Evolutionary conservation across 176 grass and related monocot species (phyloP), one percentile per base, ranked within the genome.

Genomic region (Elaeis guineensis): DNA sequence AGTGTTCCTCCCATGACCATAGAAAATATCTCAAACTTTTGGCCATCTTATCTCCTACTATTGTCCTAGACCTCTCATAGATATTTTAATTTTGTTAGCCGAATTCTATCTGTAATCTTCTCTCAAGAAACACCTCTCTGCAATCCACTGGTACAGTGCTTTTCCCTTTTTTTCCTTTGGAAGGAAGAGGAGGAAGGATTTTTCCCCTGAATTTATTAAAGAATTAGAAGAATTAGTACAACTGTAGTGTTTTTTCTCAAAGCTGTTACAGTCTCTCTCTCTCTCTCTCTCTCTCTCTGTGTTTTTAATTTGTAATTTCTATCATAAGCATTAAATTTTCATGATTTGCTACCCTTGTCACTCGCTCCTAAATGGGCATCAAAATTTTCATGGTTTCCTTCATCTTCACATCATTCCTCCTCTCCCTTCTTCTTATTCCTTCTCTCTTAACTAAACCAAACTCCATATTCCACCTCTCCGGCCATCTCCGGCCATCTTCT

Each of bases 351-450:
- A 30, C 28, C 28, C 14, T 49, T 71, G 6, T 30, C 5, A 15
- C 22, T 5, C 18, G 16, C 9, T 54, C 22, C 24, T 8, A 32
- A 49, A 82, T 82, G 79, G 79, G 61, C 23, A 76, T 86, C 65
- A 72, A 86, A 57, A 54, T 70, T 55, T 21, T 87, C 26, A 77
- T 80, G 71, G 65, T 80, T 22, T 68, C 78, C 48, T 76, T 81
- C 21, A 77, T 64, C 52, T 68, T 82, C 74, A 67, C 81, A 29
- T 79, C 74, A 63, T 52, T 92, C 16, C 84, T 98, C 17, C 51
- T 88, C 52, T 86, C 84, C 22, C 86, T 98, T 51, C 87, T 98
- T 55, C 24, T 87, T 51, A 72, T 92, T 48, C 93, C 84, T 5
- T 89, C 76, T 2, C 49, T 92, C 20, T 81, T 92, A 52, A 67